phyloP scores from a whole-genome alignment of 495 filamentous ascomycete genomes.

The Aspergillus indologenus region DNA sequence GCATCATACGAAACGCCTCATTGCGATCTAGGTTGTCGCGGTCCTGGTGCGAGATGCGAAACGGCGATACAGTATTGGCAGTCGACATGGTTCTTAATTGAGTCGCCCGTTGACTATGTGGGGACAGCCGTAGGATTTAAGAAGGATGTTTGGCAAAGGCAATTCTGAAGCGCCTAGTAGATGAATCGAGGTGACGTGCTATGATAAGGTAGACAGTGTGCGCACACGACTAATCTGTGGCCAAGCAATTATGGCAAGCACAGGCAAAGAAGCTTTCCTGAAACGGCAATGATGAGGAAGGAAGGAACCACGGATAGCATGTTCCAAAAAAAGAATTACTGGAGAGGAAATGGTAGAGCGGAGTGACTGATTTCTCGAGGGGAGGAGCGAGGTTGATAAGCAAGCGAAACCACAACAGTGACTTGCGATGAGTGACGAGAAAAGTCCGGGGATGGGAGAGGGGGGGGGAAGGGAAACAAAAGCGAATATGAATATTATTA shows the following conservation, averaged over 20 bases:
- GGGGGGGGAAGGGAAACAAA: not conserved
- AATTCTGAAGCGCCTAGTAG: not conserved
- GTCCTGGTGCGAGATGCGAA: slow-evolving; percentile 42
- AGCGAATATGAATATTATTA: not conserved
- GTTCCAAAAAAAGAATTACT: slow-evolving; percentile 15
- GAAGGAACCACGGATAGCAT: slow-evolving; percentile 27
- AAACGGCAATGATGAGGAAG: slow-evolving; percentile 5
- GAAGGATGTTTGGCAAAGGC: not conserved
- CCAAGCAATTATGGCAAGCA: slow-evolving; percentile 15
- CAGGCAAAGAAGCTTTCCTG: slow-evolving; percentile 14
- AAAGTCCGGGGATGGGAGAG: not conserved
- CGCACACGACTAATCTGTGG: slow-evolving; percentile 5
- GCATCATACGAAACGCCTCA: slow-evolving; percentile 43
- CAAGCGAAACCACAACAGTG: not conserved
- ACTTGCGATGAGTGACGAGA: too few relatives aligned
- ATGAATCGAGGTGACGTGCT: slow-evolving; percentile 20
- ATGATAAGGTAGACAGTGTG: not conserved
- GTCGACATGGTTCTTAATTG: slow-evolving; percentile 25
- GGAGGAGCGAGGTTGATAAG: not conserved
- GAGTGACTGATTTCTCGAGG: not conserved
- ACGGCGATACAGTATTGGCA: slow-evolving; percentile 38
- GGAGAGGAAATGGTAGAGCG: not conserved
- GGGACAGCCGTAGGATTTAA: not conserved
- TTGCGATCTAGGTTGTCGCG: slow-evolving; percentile 37
- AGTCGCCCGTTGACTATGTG: not conserved